A percentile compares a stretch with the other conserved stretches of the same genome.
These are phyloP conservation scores for Cucumis cinereus DNA, from an alignment of 306 rosid species.

Conservation along the genomic window DNA sequence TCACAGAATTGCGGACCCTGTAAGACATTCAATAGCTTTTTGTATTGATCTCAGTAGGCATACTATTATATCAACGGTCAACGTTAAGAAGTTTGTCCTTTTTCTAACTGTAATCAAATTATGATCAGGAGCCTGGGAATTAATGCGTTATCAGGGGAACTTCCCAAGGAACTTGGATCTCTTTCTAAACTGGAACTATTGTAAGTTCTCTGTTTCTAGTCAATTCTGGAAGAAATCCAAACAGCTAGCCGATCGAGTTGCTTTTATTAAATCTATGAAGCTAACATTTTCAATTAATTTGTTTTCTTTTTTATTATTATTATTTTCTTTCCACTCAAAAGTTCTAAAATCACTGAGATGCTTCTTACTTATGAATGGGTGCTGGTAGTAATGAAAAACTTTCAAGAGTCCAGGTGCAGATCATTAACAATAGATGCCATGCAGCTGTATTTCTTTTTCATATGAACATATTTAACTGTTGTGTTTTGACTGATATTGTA, in stretches of 20 bases:
- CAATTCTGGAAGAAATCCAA: not conserved
- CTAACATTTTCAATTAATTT: not conserved
- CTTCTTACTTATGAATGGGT: not conserved
- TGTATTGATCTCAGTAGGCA: not conserved
- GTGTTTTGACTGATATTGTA: constrained; percentile 15
- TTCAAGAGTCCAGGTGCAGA: not conserved
- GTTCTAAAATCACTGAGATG: not conserved
- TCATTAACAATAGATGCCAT: not conserved
- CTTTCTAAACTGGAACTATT: constrained; percentile 28
- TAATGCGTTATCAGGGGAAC: constrained; percentile 57
- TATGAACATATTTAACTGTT: not conserved
- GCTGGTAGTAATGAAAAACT: not conserved
- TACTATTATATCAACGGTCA: not conserved
- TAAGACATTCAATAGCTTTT: constrained; percentile 16
- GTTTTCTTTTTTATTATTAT: not conserved
- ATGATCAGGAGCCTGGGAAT: constrained; percentile 36
- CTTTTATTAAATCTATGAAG: not conserved
- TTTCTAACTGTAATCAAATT: constrained; percentile 2
- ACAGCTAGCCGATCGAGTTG: not conserved
- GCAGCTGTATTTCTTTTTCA: not conserved
- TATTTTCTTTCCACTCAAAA: not conserved
- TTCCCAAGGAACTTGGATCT: constrained; percentile 60
- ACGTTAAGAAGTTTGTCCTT: not conserved
- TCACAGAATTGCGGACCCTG: constrained; percentile 52
- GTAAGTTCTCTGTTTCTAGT: constrained; percentile 27